Base-by-base conservation (phyloP, 768 basidiomycete genomes). In the Crepidotus variabilis region DNA sequence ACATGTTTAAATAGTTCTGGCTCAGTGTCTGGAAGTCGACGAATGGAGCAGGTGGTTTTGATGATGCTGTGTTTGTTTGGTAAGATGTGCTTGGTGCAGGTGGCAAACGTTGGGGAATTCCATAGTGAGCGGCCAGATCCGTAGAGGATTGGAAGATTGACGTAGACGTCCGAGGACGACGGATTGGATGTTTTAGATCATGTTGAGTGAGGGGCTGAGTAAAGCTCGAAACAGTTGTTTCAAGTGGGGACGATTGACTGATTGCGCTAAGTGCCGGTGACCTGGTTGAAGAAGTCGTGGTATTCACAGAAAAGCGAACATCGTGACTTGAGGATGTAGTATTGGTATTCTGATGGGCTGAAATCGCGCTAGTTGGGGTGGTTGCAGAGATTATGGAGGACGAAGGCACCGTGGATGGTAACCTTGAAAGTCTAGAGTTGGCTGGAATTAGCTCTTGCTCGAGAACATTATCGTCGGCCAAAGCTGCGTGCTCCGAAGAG, bases 71-170 rank as follows among this genome's bases (percentile, higher is more conserved):
- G 56, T 75, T 71, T 63, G 75, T 70, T 72, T 69, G 77, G 56
- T 80, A 77, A 61, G 75, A 77, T 68, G 83, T 82, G 53, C 82
- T 79, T 58, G 88, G 88, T 55, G 83, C 81, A 52, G 82, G 83
- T 47, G 89, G 88, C 49, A 91, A 71, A 60, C 77, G 80, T 62
- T 84, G 81, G 58, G 89, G 88, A 67, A 90, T 83, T 72, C 88
- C 88, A 88, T 90, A 84, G 57, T 89, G 88, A 65, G 84, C 77
- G 64, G 87, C 85, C 55, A 88, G 75, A 74, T 87, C 88, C 72
- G 80, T 79, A 53, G 84, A 73, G 69, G 81, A 81, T 64, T 75
- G 71, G 65, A 88, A 88, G 62, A 88, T 80, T 73, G 77, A 76
- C 56, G 75, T 76, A 39, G 80, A 80, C 75, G 88, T 87, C 86